phyloP scores from a whole-genome alignment of 495 filamentous ascomycete genomes.

The Clavariopsis aquatica region DNA sequence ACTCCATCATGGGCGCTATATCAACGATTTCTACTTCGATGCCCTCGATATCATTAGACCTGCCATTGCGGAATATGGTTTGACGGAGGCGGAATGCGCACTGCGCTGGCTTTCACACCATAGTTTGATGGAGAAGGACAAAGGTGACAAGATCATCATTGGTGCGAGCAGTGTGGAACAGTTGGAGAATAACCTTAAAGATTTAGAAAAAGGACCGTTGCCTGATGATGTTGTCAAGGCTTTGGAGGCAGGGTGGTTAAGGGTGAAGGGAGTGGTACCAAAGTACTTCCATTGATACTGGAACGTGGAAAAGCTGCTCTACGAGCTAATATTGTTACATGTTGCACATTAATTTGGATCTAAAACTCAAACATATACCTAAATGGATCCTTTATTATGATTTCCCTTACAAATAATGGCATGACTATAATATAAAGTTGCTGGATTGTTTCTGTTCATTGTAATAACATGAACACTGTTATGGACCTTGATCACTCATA shows the following conservation, averaged over 20 bases:
- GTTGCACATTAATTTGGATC: too few relatives aligned
- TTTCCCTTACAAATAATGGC: too few relatives aligned
- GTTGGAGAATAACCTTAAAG: constrained; percentile 42
- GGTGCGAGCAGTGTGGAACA: constrained; percentile 47
- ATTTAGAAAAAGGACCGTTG: constrained; percentile 48
- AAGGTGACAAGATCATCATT: constrained; percentile 49
- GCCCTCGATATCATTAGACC: constrained; percentile 51
- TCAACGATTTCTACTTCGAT: constrained; percentile 52
- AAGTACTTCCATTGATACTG: constrained; percentile 16
- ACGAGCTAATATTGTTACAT: too few relatives aligned
- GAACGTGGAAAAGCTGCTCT: too few relatives aligned
- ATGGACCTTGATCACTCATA: too few relatives aligned
- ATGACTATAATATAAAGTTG: too few relatives aligned
- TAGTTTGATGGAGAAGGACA: constrained; percentile 44
- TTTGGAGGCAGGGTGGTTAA: constrained; percentile 31
- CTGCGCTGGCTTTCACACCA: constrained; percentile 55
- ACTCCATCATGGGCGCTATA: constrained; percentile 49
- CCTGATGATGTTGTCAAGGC: constrained; percentile 43
- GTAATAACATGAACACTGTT: too few relatives aligned
- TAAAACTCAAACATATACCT: too few relatives aligned
- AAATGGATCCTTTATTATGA: too few relatives aligned
- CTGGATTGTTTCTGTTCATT: too few relatives aligned
- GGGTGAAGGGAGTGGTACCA: constrained; percentile 11
- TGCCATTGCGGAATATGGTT: constrained; percentile 48
- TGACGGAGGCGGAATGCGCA: constrained; percentile 52